Evolutionary conservation across 2,329 filamentous ascomycete genomes (phyloP).

Genomic region (Diaporthe sp.): DNA sequence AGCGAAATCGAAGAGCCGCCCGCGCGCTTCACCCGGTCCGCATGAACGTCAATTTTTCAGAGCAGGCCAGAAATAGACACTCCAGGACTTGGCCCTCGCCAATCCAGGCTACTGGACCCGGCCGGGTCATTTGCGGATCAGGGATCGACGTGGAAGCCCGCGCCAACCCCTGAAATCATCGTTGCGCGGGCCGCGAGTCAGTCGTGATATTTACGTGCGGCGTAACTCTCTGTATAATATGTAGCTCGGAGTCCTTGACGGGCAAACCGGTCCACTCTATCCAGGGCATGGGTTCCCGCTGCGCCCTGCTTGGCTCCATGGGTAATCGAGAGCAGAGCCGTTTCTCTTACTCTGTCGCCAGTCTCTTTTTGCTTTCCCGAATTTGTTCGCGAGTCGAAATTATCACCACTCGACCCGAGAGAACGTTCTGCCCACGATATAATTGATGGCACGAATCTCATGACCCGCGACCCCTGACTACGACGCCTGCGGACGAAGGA

Average conservation of each 20-base stretch:
- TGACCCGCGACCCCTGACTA: slow-evolving; percentile 28
- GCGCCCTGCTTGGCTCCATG: slow-evolving; percentile 32
- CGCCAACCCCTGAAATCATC: slow-evolving; percentile 25
- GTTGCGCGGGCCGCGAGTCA: slow-evolving; percentile 25
- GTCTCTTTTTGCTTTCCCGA: slow-evolving; percentile 5
- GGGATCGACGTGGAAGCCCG: slow-evolving; percentile 25
- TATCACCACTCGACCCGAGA: slow-evolving; percentile 10
- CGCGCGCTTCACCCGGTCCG: slow-evolving; percentile 18
- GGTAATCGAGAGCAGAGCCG: slow-evolving; percentile 16
- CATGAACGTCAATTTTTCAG: slow-evolving; percentile 28
- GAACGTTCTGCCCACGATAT: not conserved
- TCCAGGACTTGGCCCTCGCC: slow-evolving; percentile 18
- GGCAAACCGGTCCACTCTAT: slow-evolving; percentile 13
- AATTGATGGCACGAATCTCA: slow-evolving; percentile 27
- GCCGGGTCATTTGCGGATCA: slow-evolving; percentile 27
- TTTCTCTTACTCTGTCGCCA: not conserved
- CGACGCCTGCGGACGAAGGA: slow-evolving; percentile 12
- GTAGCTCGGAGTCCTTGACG: not conserved
- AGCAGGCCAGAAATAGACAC: slow-evolving; percentile 19
- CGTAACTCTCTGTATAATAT: not conserved
- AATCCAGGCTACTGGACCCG: slow-evolving; percentile 13
- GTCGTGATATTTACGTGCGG: slow-evolving; percentile 31
- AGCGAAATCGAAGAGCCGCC: slow-evolving; percentile 7
- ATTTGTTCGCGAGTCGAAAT: slow-evolving; percentile 25
- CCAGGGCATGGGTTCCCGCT: slow-evolving; percentile 26